These are phyloP conservation scores for Monosporascus sp. DNA, from an alignment of 2,329 filamentous ascomycete species.

Conservation along the genomic window DNA sequence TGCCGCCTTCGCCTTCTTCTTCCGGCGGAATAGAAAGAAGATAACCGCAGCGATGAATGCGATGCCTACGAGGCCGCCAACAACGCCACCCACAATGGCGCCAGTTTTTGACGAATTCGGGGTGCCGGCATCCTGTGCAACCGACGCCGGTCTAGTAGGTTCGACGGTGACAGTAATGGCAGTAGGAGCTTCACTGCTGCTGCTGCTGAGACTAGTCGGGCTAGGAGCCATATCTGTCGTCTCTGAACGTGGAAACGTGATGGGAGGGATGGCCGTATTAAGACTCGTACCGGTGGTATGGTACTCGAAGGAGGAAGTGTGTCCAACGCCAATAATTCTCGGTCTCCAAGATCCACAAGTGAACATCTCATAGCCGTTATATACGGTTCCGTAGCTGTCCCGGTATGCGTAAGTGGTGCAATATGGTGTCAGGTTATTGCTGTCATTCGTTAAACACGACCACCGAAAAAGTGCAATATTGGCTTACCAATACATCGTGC, in stretches of 20 bases:
- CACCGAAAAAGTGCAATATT: background rate
- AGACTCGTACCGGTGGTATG: background rate
- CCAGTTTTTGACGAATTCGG: conserved; percentile 14
- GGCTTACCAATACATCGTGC: conserved; percentile 21
- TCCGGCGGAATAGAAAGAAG: conserved; percentile 18
- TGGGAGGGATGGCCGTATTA: background rate
- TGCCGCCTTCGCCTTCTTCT: conserved; percentile 7
- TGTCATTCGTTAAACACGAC: conserved; percentile 12
- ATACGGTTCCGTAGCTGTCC: background rate
- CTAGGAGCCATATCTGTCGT: background rate
- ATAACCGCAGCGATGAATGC: conserved; percentile 18
- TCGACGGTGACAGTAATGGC: background rate
- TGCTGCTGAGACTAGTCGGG: background rate
- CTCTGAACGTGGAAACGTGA: background rate
- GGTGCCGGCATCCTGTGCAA: background rate
- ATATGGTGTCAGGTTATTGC: conserved; percentile 6
- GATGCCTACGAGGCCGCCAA: conserved; percentile 22
- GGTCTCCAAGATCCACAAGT: background rate
- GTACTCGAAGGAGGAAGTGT: background rate
- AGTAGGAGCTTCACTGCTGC: conserved; percentile 10
- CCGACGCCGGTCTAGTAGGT: background rate
- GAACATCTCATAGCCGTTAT: background rate
- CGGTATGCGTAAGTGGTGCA: background rate
- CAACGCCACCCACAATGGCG: conserved; percentile 23
- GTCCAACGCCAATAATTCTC: background rate